A percentile compares a stretch with the other conserved stretches of the same genome.
Conservation (phyloP, 2,329 filamentous ascomycete species). For the Dothiorella sarmentorum region DNA sequence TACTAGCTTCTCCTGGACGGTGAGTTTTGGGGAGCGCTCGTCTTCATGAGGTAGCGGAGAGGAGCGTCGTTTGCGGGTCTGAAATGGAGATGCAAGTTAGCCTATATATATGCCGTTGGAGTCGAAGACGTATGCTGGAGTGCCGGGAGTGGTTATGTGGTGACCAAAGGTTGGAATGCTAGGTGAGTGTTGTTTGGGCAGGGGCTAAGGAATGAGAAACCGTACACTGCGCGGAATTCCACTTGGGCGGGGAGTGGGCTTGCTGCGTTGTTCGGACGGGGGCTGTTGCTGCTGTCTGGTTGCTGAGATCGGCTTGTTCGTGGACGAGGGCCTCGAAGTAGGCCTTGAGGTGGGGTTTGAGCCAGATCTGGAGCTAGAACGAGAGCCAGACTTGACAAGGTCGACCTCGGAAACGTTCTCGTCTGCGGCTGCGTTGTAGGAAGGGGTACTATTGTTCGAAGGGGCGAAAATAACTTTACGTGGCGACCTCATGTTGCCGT, state of each 20-base stretch:
- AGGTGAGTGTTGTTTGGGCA: background rate
- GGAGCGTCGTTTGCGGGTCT: constrained; percentile 37
- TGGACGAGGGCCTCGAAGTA: constrained; percentile 22
- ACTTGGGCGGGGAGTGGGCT: background rate
- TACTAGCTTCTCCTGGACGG: constrained; percentile 47
- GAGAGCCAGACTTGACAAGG: constrained; percentile 22
- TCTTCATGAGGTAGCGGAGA: constrained; percentile 37
- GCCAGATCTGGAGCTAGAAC: background rate
- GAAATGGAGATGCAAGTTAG: constrained; percentile 14
- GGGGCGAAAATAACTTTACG: constrained; percentile 39
- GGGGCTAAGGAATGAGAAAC: background rate
- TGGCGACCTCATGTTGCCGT: constrained; percentile 34
- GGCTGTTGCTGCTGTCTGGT: background rate
- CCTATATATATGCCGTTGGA: background rate
- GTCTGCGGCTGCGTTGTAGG: constrained; percentile 32
- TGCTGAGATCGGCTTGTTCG: constrained; percentile 17
- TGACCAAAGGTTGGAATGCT: background rate
- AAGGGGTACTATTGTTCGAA: constrained; percentile 23
- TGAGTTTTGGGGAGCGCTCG: constrained; percentile 40
- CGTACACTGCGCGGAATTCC: constrained; percentile 18
- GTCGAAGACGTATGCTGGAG: background rate
- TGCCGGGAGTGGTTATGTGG: background rate
- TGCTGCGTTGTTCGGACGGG: background rate
- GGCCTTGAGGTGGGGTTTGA: constrained; percentile 15
- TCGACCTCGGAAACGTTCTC: constrained; percentile 34